Conservation (phyloP, 345 rosid species). For the Acer campestre region DNA sequence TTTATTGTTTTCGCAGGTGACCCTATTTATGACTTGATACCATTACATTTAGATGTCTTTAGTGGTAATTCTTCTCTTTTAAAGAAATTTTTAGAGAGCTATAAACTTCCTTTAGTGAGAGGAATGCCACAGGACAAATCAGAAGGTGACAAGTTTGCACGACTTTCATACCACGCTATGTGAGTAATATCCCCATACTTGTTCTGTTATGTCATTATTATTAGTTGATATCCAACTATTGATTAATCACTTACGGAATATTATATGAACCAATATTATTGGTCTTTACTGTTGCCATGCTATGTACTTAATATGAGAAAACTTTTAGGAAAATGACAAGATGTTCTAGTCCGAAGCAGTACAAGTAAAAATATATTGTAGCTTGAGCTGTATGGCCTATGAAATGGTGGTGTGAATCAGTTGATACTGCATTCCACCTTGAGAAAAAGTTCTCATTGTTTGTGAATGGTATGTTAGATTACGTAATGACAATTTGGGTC, state of each 20-base stretch:
- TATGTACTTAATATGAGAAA: neutral
- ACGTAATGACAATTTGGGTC: neutral
- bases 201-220: neutral
- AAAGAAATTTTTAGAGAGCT: slow-evolving; percentile 65
- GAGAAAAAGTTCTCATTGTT: neutral
- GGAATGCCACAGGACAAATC: slow-evolving; percentile 29
- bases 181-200: slow-evolving; percentile 39
- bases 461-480: neutral
- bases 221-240: neutral
- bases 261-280: neutral
- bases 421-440: neutral
- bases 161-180: slow-evolving; percentile 88
- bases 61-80: slow-evolving; percentile 71
- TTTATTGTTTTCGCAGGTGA: slow-evolving; percentile 60
- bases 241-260: slow-evolving; percentile 1
- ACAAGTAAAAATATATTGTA: neutral
- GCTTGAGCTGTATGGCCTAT: neutral
- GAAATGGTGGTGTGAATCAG: neutral
- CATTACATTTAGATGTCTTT: slow-evolving; percentile 77
- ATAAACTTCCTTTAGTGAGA: slow-evolving; percentile 67
- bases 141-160: slow-evolving; percentile 39
- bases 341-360: neutral
- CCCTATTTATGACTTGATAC: slow-evolving; percentile 76
- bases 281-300: neutral
- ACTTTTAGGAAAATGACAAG: neutral